A percentile compares a stretch with the other conserved stretches of the same genome.
phyloP scores from a whole-genome alignment of 1,284 basidiomycete genomes.

The Ganoderma multipileum region DNA sequence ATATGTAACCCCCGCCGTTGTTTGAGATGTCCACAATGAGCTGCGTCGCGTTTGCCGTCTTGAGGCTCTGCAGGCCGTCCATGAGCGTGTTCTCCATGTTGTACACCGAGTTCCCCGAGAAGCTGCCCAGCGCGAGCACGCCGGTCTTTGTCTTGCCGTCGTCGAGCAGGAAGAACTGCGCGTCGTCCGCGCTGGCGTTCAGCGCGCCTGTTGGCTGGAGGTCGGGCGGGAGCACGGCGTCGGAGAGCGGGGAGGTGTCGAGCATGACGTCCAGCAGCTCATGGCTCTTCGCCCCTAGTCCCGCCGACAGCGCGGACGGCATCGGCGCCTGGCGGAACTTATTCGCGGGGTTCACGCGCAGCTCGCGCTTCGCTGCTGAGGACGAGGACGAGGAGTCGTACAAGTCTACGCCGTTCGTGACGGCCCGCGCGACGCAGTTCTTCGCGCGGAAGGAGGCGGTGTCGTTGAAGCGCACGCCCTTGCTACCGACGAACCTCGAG shows the following conservation, averaged over 20 bases:
- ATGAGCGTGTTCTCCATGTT: constrained; percentile 53
- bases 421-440: constrained; percentile 56
- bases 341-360: constrained; percentile 35
- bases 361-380: constrained; percentile 6
- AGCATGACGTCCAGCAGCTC: constrained; percentile 57
- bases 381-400: no score
- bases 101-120: constrained; percentile 46
- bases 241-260: constrained; percentile 51
- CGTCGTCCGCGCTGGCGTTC: constrained; percentile 54
- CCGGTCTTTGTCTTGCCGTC: constrained; percentile 65
- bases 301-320: no score
- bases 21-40: constrained; percentile 67
- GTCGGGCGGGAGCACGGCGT: constrained; percentile 56
- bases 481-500: constrained; percentile 52
- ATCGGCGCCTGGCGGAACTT: constrained; percentile 56
- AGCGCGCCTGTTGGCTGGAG: constrained; percentile 50
- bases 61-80: constrained; percentile 56
- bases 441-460: constrained; percentile 55
- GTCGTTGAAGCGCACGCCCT: constrained; percentile 55
- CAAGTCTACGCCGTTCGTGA: constrained; percentile 61
- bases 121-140: constrained; percentile 65
- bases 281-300: constrained; percentile 44
- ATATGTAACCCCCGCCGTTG: constrained; percentile 69
- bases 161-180: constrained; percentile 61
- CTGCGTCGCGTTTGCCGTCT: constrained; percentile 51